Conservation (phyloP, 129 eudicot species). For the Lactuca sativa region DNA sequence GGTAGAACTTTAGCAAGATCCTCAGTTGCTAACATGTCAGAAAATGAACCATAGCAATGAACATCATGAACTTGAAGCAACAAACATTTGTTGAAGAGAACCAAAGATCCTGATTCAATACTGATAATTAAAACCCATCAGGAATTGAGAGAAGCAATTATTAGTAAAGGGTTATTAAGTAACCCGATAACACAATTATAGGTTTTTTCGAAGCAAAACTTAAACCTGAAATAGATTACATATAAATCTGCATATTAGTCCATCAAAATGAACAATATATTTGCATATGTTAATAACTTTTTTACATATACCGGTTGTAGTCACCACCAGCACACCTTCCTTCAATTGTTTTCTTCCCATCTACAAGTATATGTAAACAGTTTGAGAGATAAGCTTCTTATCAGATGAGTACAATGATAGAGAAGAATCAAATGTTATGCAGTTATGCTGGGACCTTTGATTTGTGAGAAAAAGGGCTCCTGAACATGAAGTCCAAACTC, state of each 20-base stretch:
- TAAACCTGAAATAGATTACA: background rate
- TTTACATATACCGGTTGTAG: conserved; percentile 50
- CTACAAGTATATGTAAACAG: conserved; percentile 39
- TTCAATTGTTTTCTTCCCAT: conserved; percentile 81
- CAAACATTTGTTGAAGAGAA: conserved; percentile 86
- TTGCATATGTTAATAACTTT: conserved; percentile 1
- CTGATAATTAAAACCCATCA: conserved; percentile 40
- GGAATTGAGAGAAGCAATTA: conserved; percentile 16
- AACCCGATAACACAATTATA: background rate
- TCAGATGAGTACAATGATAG: conserved; percentile 2
- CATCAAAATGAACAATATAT: background rate
- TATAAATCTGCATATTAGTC: conserved; percentile 2
- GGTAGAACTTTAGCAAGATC: conserved; percentile 74
- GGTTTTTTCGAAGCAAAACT: background rate
- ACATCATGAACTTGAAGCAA: conserved; percentile 79
- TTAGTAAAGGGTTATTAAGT: conserved; percentile 3
- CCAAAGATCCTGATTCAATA: conserved; percentile 60
- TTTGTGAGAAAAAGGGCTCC: conserved; percentile 87
- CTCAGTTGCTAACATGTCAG: conserved; percentile 78
- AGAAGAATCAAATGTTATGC: conserved; percentile 5
- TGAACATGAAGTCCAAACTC: conserved; percentile 82
- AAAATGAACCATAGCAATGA: conserved; percentile 66
- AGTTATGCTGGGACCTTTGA: conserved; percentile 51
- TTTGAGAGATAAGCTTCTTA: conserved; percentile 17
- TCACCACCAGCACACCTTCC: conserved; percentile 90